Evolutionary conservation across 2,329 filamentous ascomycete species (phyloP).

Genomic region (Cryoendolithus antarcticus): DNA sequence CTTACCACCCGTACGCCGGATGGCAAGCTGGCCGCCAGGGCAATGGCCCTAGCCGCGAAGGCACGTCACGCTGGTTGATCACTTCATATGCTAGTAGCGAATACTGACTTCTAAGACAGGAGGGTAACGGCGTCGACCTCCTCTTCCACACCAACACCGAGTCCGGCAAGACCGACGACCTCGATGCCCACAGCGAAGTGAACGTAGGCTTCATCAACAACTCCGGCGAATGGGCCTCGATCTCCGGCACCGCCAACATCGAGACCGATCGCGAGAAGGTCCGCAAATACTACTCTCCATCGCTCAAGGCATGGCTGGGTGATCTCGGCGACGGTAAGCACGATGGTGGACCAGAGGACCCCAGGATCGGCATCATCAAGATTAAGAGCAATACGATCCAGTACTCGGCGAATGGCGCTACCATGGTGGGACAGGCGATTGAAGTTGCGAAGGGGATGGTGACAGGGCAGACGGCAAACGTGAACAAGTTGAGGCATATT

Average conservation of each 20-base stretch:
- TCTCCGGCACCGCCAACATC: constrained; percentile 61
- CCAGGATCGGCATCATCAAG: constrained; percentile 68
- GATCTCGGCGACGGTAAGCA: constrained; percentile 74
- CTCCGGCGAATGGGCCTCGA: constrained; percentile 73
- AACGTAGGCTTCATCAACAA: constrained; percentile 65
- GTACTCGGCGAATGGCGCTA: constrained; percentile 36
- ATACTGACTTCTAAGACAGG: constrained; percentile 34
- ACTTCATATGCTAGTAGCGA: background rate
- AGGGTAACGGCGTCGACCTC: constrained; percentile 65
- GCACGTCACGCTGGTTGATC: constrained; percentile 34
- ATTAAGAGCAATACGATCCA: constrained; percentile 41
- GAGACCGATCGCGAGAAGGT: constrained; percentile 57
- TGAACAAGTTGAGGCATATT: constrained; percentile 69
- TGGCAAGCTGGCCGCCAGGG: constrained; percentile 62
- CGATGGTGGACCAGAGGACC: constrained; percentile 70
- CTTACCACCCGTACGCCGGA: constrained; percentile 64
- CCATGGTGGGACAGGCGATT: constrained; percentile 48
- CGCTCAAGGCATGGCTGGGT: constrained; percentile 73
- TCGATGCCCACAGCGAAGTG: constrained; percentile 57
- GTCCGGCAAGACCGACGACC: constrained; percentile 75
- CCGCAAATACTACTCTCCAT: constrained; percentile 60
- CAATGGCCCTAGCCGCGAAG: constrained; percentile 73
- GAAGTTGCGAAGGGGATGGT: constrained; percentile 66
- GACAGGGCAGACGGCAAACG: constrained; percentile 56
- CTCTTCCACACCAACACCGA: constrained; percentile 89